Evolutionary conservation across 257 asterid genomes (phyloP), one percentile per base, ranked within the genome.

Genomic region (Rehmannia glutinosa): DNA sequence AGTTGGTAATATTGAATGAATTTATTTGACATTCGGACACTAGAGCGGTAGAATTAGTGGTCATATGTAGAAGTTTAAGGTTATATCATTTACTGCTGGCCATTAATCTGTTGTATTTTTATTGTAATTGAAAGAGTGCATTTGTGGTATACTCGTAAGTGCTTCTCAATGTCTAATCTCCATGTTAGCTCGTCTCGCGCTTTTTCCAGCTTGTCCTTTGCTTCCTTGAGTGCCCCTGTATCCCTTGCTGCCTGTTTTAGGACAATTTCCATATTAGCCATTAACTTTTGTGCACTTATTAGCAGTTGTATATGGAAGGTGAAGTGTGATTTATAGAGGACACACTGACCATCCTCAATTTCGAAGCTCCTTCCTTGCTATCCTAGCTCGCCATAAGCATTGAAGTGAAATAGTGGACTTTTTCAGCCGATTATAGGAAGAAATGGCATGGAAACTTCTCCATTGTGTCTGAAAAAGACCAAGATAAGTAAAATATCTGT

Each of bases 171-270:
- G 62, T 92, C 96, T 61, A 92, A 68, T 78, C 96, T 75, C 97
- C 97, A 90, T 16, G 97, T 86, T 21, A 92, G 82, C 84, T 92
- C 98, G 45, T 92, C 96, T 1, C 97, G 15, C 95, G 95, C 80
- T 90, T 90, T n/a, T 73, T 90, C 97, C 62, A 92, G 87, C 84
- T 90, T 92, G 83, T 87, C 96, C 79, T 92, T 92, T 9, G 96
- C 97, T 86, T 90, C 97, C 81, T 83, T 88, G 57, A 92, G 89
- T 53, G 96, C 97, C 52, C 97, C 97, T 17, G 98, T 84, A 56
- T 92, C 98, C 72, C 97, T 86, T 71, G 97, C 97, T 75, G 76
- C 96, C 98, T 92, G 94, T 75, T 54, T 62, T 27, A 9, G 42
- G 73, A 58, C 19, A 71, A 46, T 66, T 74, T 76, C 59, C 43